Base-by-base conservation (phyloP, 2,329 filamentous ascomycete species). In the Hypocrella siamensis region DNA sequence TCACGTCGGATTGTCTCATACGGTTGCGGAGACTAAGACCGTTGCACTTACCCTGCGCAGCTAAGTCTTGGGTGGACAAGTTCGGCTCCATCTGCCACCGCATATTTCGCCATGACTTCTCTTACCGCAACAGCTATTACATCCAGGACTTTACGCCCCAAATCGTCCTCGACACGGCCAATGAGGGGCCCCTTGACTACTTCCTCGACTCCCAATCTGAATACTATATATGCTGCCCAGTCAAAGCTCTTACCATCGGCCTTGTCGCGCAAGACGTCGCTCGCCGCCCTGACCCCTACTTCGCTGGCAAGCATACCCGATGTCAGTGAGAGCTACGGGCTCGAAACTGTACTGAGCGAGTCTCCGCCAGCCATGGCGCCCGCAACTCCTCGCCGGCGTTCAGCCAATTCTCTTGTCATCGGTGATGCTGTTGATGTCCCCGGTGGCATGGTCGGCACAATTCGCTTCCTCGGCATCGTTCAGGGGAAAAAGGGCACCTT, bases 381-480 rank as follows among this genome's bases (percentile, higher is more conserved):
- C 31, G 50, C 60, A 32, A 74, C 69, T 1, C 70, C 71, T 17
- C 61, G 60, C 34, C 60, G 66, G 54, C 57, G 48, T 42, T 60
- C 49, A 41, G 56, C 58, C 38, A 65, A 67, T 32, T 49, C 61
- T 38, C 55, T 93, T 38, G 67, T 75, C 40, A 65, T 90, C 26
- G 88, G 88, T 42, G 88, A 94, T 50, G 54, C 65, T 21, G 88
- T 94, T 39, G 86, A 94, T 43, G 88, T 94, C 29, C 86, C 88
- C 2, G 90, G 90, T 26, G 83, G 79, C 52, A 93, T 98, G 85
- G 65, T 79, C 42, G 90, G 90, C 30, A 79, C 74, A 3, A 77
- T 96, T 42, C 88, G 81, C 51, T 98, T 93, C 50, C 64, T 96
- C 38, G 90, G 90, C 28, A 64, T 65, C 25, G 88, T 98, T 26